Conservation (phyloP, 495 filamentous ascomycete species). For the Aspergillus campestris region DNA sequence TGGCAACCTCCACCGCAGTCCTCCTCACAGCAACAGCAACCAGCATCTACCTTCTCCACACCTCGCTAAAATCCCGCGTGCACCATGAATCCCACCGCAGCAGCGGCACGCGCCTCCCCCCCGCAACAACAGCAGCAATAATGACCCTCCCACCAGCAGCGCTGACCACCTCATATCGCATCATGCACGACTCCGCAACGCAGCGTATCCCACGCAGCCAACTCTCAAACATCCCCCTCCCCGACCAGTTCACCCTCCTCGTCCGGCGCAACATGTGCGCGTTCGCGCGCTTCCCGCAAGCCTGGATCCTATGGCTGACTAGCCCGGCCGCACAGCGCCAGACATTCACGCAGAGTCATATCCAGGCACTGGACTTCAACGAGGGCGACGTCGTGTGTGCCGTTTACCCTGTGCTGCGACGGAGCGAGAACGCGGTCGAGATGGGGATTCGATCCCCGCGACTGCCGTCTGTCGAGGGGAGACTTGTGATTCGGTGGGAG, state of each 20-base stretch:
- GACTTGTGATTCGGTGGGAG: slow-evolving; percentile 20
- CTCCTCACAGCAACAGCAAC: not conserved
- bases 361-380: slow-evolving; percentile 19
- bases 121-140: slow-evolving; percentile 8
- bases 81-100: slow-evolving; percentile 13
- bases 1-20: not conserved
- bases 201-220: slow-evolving; percentile 11
- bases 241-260: slow-evolving; percentile 18
- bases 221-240: slow-evolving; percentile 11
- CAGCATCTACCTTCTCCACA: slow-evolving; percentile 17
- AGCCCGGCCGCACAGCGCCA: not conserved
- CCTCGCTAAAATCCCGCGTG: slow-evolving; percentile 14
- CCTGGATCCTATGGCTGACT: slow-evolving; percentile 15
- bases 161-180: slow-evolving; percentile 14
- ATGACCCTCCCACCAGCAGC: slow-evolving; percentile 15
- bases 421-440: slow-evolving; percentile 21
- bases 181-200: slow-evolving; percentile 19
- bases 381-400: slow-evolving; percentile 29
- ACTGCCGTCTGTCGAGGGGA: slow-evolving; percentile 14
- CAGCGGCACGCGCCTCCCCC: slow-evolving; percentile 1
- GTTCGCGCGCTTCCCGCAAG: slow-evolving; percentile 25
- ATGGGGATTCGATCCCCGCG: slow-evolving; percentile 18
- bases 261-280: slow-evolving; percentile 29
- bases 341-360: slow-evolving; percentile 20
- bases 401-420: slow-evolving; percentile 20